These are phyloP conservation scores for Hypomontagnella submonticulosa DNA, from an alignment of 495 filamentous ascomycete species.

Conservation along the genomic window DNA sequence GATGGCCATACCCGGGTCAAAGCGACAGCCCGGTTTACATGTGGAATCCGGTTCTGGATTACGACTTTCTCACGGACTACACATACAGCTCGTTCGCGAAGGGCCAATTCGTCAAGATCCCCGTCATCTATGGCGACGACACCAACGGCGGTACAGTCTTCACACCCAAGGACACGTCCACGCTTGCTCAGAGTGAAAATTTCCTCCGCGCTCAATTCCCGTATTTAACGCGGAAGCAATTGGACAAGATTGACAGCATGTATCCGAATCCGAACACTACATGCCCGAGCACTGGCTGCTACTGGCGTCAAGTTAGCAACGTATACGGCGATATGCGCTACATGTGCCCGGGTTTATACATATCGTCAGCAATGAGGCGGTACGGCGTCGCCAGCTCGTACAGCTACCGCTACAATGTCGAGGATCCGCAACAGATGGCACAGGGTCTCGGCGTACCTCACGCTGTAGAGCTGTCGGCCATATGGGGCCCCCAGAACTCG, in stretches of 20 bases:
- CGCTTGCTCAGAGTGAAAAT: slow-evolving; percentile 56
- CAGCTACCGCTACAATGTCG: slow-evolving; percentile 76
- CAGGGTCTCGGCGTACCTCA: slow-evolving; percentile 71
- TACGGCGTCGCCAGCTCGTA: slow-evolving; percentile 57
- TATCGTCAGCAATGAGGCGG: slow-evolving; percentile 58
- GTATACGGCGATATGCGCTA: slow-evolving; percentile 82
- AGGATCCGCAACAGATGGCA: slow-evolving; percentile 58
- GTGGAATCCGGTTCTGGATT: slow-evolving; percentile 69
- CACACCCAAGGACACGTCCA: slow-evolving; percentile 62
- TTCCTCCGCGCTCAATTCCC: slow-evolving; percentile 76
- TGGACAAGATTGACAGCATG: slow-evolving; percentile 65
- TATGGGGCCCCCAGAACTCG: slow-evolving; percentile 62
- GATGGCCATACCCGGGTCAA: slow-evolving; percentile 64
- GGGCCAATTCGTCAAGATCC: slow-evolving; percentile 73
- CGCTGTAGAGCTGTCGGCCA: slow-evolving; percentile 68
- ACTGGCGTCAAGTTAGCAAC: slow-evolving; percentile 69
- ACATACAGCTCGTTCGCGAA: slow-evolving; percentile 68
- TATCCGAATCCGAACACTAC: slow-evolving; percentile 63
- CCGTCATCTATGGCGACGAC: slow-evolving; percentile 75
- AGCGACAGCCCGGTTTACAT: slow-evolving; percentile 63
- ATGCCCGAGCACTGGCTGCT: slow-evolving; percentile 59
- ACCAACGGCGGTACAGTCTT: slow-evolving; percentile 78
- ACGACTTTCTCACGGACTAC: slow-evolving; percentile 66
- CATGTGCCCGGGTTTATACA: slow-evolving; percentile 71
- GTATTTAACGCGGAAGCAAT: slow-evolving; percentile 61